Evolutionary conservation across 176 grass and related monocot species (phyloP), one percentile per base, ranked within the genome.

Genomic region (Elymus sibiricus): DNA sequence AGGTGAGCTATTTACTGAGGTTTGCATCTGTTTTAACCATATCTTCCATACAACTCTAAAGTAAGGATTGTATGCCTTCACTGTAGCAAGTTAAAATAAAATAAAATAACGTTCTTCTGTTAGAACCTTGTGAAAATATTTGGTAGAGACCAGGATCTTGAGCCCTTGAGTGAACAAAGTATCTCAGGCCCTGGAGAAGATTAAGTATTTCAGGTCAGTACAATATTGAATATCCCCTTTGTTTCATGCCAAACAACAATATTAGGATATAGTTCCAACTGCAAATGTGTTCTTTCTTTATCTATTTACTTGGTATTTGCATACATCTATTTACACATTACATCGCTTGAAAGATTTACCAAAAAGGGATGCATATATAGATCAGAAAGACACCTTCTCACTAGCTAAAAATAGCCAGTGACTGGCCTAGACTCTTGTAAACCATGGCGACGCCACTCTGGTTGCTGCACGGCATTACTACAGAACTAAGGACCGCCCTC

Each of bases 401-500:
- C 42, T 69, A 82, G 73, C 84, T 90, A 86, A 86, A 78, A 89
- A 90, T 90, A 83, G 73, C 40, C 31, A 78, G 40, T 56, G 84
- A 82, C 38, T 39, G 35, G 35, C 35, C 38, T 39, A 90, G 72
- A 40, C 31, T 72, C 38, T 72, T 70, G 31, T 79, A 64, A 42
- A 56, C 72, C 72, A 72, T 82, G 55, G 31, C 25, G 70, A 71
- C 86, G 73, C 64, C 63, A 74, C 79, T 86, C 74, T 70, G 77
- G 56, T 78, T 74, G 75, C 51, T 78, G 47, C 78, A 92, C 27
- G 90, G 70, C 31, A 82, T 51, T 14, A 89, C 81, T 32, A 92
- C 61, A n/a, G 88, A 95, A 56, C 83, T 70, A 35, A 95, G 85
- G 47, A 92, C 85, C 0, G 78, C 86, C 44, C 32, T 83, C 82